phyloP scores from a whole-genome alignment of 306 rosid genomes.

The Potentilla sterilis region DNA sequence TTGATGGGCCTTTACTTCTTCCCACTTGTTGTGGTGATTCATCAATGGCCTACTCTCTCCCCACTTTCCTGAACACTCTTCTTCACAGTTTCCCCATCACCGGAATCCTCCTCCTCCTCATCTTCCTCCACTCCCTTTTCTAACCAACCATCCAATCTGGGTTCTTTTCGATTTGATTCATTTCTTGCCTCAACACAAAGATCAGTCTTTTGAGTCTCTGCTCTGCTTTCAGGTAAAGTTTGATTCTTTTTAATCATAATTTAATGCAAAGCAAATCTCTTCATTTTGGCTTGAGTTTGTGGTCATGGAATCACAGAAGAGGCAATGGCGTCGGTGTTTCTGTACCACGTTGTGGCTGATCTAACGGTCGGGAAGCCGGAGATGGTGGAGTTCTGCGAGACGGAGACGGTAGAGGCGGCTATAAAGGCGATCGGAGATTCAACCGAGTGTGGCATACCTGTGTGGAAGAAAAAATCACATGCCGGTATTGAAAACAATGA shows the following conservation, averaged over 20 bases:
- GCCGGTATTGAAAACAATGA: constrained; percentile 66
- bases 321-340: constrained; percentile 87
- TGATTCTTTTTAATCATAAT: background rate
- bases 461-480: constrained; percentile 74
- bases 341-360: constrained; percentile 94
- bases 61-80: constrained; percentile 42
- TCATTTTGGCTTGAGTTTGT: background rate
- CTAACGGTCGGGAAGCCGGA: constrained; percentile 98
- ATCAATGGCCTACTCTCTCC: constrained; percentile 47
- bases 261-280: background rate
- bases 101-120: constrained; percentile 77
- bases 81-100: constrained; percentile 66
- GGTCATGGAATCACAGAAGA: constrained; percentile 10
- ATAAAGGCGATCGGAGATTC: constrained; percentile 80
- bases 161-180: too few species aligned
- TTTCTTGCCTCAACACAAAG: background rate
- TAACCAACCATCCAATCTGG: constrained; percentile 29
- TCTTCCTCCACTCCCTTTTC: constrained; percentile 82
- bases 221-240: background rate
- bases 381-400: constrained; percentile 75
- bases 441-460: constrained; percentile 73
- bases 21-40: constrained; percentile 1
- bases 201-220: too few species aligned
- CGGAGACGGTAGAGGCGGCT: constrained; percentile 79
- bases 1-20: constrained; percentile 67